Evolutionary conservation across 371 early-diverging fungal species (phyloP).

Genomic region (Mucor sp.): DNA sequence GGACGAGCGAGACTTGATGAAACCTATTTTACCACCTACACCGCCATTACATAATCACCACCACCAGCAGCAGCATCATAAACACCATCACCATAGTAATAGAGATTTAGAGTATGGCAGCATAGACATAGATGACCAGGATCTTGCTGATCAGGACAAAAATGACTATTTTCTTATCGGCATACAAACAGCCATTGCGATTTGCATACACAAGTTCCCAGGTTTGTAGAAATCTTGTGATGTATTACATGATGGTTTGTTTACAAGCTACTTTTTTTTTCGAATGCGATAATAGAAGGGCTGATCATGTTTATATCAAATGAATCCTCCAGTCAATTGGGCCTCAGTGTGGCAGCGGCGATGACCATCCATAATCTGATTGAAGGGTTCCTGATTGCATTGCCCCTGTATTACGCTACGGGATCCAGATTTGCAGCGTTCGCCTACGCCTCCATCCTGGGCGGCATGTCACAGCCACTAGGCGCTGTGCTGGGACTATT

Average conservation of each 20-base stretch:
- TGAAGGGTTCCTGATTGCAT: slow-evolving; percentile 78
- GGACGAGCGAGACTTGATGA: not conserved
- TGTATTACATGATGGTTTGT: slow-evolving; percentile 3
- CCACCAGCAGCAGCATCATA: not conserved
- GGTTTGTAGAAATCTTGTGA: slow-evolving; percentile 28
- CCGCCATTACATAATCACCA: not conserved
- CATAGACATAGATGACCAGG: not conserved
- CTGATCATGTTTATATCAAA: slow-evolving; percentile 76
- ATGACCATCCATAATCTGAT: slow-evolving; percentile 82
- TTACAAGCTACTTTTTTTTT: not conserved
- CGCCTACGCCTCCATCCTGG: slow-evolving; percentile 62
- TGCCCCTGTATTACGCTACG: slow-evolving; percentile 74
- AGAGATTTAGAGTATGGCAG: not conserved
- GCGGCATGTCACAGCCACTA: slow-evolving; percentile 69
- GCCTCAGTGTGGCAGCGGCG: slow-evolving; percentile 72
- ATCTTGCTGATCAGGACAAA: not conserved
- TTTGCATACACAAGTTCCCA: slow-evolving; percentile 74
- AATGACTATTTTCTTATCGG: slow-evolving; percentile 48
- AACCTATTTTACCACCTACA: not conserved
- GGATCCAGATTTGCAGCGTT: slow-evolving; percentile 63
- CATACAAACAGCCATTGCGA: slow-evolving; percentile 71
- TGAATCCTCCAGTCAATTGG: slow-evolving; percentile 63
- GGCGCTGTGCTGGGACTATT: slow-evolving; percentile 63
- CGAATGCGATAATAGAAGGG: slow-evolving; percentile 58
- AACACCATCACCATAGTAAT: not conserved